A percentile compares a stretch with the other conserved stretches of the same genome.
phyloP scores from a whole-genome alignment of 257 asterid species.

The Ilex aquifolium region DNA sequence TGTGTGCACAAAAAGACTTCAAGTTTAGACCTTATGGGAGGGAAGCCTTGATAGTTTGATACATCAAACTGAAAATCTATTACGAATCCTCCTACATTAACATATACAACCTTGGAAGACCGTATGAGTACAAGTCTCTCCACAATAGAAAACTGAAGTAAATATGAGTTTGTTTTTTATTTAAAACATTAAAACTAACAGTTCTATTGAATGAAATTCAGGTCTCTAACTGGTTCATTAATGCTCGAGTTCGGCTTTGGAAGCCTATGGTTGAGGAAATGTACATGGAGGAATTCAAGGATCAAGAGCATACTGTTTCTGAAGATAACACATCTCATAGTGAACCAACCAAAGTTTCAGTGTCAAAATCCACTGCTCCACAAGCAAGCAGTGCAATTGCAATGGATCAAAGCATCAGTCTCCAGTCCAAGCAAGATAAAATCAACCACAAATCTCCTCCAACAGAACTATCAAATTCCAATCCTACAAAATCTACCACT shows the following conservation, averaged over 20 bases:
- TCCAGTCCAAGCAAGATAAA: constrained; percentile 21
- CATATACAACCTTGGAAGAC: no score
- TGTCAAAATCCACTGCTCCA: constrained; percentile 16
- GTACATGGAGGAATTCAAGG: constrained; percentile 68
- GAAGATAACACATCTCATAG: constrained; percentile 15
- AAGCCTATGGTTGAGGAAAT: constrained; percentile 87
- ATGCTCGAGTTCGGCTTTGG: constrained; percentile 81
- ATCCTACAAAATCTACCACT: constrained; percentile 14
- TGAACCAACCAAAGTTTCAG: constrained; percentile 13
- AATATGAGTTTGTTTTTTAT: no score
- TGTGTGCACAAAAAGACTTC: no score
- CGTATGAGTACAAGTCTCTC: no score
- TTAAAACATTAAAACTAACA: no score
- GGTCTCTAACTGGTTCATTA: constrained; percentile 86
- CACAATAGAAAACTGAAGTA: no score
- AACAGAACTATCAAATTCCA: constrained; percentile 18
- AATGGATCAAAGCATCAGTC: not conserved
- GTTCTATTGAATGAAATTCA: constrained; percentile 14
- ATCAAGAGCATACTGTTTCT: constrained; percentile 26
- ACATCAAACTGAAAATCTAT: no score
- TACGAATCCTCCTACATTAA: no score
- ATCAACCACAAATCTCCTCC: constrained; percentile 12
- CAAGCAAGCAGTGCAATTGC: constrained; percentile 12
- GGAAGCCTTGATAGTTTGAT: no score
- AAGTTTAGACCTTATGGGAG: no score